Evolutionary conservation across 305 asterid species (phyloP).

Genomic region (Fraxinus xanthoxyloides): DNA sequence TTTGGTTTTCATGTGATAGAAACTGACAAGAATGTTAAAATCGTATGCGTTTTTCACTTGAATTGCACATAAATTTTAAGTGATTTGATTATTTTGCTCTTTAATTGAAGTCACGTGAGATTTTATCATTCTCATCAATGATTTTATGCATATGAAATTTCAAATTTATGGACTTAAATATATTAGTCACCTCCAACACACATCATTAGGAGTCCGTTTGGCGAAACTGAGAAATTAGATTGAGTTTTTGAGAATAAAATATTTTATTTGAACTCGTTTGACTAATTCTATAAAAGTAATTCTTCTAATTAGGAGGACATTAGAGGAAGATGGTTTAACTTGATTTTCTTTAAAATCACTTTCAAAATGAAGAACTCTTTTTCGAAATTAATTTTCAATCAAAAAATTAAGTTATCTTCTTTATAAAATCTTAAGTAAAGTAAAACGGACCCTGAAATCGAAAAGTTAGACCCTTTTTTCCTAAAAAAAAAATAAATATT

Average conservation of each 20-base stretch:
- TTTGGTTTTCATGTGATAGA: not conserved
- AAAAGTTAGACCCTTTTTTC: not conserved
- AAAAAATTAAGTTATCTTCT: too few species aligned
- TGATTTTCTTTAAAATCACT: not conserved
- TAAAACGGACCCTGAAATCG: not conserved
- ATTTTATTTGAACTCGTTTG: not conserved
- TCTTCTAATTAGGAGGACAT: not conserved
- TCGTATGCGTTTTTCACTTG: not conserved
- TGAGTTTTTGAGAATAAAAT: not conserved
- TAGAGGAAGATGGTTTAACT: not conserved
- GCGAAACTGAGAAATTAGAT: not conserved
- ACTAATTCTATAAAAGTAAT: not conserved
- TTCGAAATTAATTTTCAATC: too few species aligned
- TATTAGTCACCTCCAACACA: not conserved
- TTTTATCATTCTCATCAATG: too few species aligned
- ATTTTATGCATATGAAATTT: too few species aligned
- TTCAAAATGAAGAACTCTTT: too few species aligned
- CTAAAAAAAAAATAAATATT: not conserved
- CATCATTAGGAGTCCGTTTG: not conserved
- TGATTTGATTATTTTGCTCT: too few species aligned
- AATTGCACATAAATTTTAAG: not conserved
- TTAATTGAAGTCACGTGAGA: not conserved
- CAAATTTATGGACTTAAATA: too few species aligned
- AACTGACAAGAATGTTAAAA: not conserved
- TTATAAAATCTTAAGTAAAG: not conserved